Percentiles rank a stretch among this genome's conserved stretches.
These are phyloP conservation scores for Pyrus pyrifolia DNA, from an alignment of 306 rosid species.

Conservation along the genomic window DNA sequence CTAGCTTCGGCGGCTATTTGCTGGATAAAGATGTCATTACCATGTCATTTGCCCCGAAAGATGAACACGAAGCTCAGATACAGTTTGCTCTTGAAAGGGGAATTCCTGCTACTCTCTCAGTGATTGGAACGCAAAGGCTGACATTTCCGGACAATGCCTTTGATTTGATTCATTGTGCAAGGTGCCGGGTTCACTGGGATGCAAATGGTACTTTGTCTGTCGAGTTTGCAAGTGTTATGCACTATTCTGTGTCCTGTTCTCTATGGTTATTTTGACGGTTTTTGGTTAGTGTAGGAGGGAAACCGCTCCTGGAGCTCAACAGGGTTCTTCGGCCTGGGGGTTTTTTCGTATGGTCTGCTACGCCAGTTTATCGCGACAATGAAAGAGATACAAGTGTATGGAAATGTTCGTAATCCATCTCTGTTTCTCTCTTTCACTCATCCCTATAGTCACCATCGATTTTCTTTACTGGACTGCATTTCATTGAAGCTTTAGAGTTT, in stretches of 20 bases:
- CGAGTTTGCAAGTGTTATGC: background rate
- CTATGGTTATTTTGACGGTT: constrained; percentile 3
- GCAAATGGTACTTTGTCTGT: constrained; percentile 62
- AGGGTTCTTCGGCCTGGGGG: constrained; percentile 96
- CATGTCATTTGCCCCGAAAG: constrained; percentile 97
- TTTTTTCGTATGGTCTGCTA: constrained; percentile 92
- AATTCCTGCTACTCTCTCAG: constrained; percentile 90
- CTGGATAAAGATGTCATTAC: constrained; percentile 73
- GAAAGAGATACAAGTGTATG: constrained; percentile 67
- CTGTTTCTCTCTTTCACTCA: background rate
- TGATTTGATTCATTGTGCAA: constrained; percentile 93
- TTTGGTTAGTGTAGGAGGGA: constrained; percentile 56
- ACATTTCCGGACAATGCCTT: constrained; percentile 65
- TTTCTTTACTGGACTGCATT: background rate
- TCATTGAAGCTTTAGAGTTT: background rate
- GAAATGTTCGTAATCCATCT: constrained; percentile 54
- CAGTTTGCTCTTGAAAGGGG: constrained; percentile 99
- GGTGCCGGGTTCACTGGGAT: constrained; percentile 98
- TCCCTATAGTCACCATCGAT: background rate
- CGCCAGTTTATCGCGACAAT: constrained; percentile 74
- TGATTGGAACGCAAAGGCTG: constrained; percentile 84
- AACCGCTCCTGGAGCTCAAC: constrained; percentile 81
- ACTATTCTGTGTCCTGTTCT: constrained; percentile 1
- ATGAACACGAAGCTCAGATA: constrained; percentile 98
- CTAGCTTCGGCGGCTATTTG: constrained; percentile 92